These are phyloP conservation scores for Populus hybrid DNA, from an alignment of 441 rosid species.

Conservation along the genomic window DNA sequence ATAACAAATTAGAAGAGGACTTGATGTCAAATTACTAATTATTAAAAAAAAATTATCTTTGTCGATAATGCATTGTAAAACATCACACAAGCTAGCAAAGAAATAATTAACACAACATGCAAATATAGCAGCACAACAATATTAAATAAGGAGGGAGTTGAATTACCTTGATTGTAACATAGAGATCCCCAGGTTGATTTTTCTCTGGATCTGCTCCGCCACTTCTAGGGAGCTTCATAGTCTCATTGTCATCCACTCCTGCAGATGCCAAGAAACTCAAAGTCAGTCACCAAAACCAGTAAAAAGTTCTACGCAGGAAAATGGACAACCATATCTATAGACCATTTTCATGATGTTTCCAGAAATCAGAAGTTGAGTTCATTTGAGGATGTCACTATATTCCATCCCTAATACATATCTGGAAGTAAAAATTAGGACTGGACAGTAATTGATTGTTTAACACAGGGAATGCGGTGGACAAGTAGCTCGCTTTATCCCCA, in stretches of 20 bases:
- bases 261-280: constrained; percentile 20
- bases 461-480: neutral
- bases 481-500: neutral
- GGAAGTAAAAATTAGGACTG: neutral
- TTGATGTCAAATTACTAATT: neutral
- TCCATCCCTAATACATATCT: neutral
- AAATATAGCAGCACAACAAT: neutral
- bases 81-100: neutral
- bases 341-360: neutral
- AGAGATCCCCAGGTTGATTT: constrained; percentile 95
- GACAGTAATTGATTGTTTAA: neutral
- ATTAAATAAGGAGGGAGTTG: neutral
- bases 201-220: constrained; percentile 99
- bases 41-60: neutral
- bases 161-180: constrained; percentile 72
- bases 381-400: neutral
- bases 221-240: constrained; percentile 62
- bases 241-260: constrained; percentile 87
- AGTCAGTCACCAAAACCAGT: constrained; percentile 4
- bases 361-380: neutral
- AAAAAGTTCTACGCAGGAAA: neutral
- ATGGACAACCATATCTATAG: neutral
- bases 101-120: neutral
- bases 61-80: neutral
- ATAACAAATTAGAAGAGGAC: neutral